These are phyloP conservation scores for Boletellus emodensis DNA, from an alignment of 768 basidiomycete genomes.

Conservation along the genomic window DNA sequence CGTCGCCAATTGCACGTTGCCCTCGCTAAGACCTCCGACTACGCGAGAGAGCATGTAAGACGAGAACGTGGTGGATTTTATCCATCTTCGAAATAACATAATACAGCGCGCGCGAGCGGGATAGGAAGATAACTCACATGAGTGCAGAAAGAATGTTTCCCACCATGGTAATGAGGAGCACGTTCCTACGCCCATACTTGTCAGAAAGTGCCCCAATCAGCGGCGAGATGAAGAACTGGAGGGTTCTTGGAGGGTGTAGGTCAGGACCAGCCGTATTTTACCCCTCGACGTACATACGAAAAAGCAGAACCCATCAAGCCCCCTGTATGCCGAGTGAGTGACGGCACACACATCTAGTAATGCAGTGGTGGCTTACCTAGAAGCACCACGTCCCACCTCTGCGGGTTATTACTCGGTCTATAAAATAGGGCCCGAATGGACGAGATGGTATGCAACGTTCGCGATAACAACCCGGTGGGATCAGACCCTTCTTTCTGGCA, in stretches of 20 bases:
- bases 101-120: neutral
- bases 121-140: slow-evolving; percentile 48
- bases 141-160: slow-evolving; percentile 91
- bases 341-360: neutral
- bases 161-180: slow-evolving; percentile 84
- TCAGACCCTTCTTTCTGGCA: slow-evolving; percentile 67
- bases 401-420: slow-evolving; percentile 53
- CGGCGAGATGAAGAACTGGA: slow-evolving; percentile 83
- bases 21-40: slow-evolving; percentile 92
- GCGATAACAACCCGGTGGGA: slow-evolving; percentile 66
- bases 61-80: slow-evolving; percentile 85
- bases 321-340: slow-evolving; percentile 37
- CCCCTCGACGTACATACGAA: slow-evolving; percentile 55
- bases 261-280: slow-evolving; percentile 33
- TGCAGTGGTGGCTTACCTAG: slow-evolving; percentile 55
- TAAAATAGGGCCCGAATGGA: slow-evolving; percentile 63
- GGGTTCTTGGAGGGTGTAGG: slow-evolving; percentile 46
- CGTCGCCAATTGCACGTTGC: slow-evolving; percentile 96
- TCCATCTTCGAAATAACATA: slow-evolving; percentile 55
- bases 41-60: slow-evolving; percentile 87
- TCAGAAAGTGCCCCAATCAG: slow-evolving; percentile 82
- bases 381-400: slow-evolving; percentile 91
- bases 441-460: slow-evolving; percentile 65
- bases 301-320: slow-evolving; percentile 93
- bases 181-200: slow-evolving; percentile 79